phyloP scores from a whole-genome alignment of 768 basidiomycete species.

The Clitopilus passeckerianus region DNA sequence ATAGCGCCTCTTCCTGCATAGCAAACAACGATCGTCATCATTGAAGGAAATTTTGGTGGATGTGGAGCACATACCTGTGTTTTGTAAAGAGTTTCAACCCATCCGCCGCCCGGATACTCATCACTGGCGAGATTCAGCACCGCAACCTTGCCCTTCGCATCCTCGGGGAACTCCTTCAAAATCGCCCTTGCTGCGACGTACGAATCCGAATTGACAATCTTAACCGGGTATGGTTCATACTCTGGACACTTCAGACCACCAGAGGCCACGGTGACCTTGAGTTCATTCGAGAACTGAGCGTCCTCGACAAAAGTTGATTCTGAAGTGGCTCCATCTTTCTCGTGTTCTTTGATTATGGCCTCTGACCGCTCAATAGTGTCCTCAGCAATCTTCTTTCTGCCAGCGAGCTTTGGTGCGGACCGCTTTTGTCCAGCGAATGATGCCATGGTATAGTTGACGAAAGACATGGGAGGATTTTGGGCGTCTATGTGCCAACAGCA shows the following conservation, averaged over 20 bases:
- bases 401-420: not conserved
- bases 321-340: constrained; percentile 21
- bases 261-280: constrained; percentile 18
- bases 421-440: too few relatives aligned
- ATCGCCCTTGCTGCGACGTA: constrained; percentile 29
- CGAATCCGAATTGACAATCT: constrained; percentile 29
- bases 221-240: constrained; percentile 13
- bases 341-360: constrained; percentile 19
- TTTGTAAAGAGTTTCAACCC: constrained; percentile 18
- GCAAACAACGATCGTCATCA: not conserved
- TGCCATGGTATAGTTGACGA: too few relatives aligned
- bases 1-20: constrained; percentile 39
- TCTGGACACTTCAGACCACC: constrained; percentile 6
- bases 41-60: not conserved
- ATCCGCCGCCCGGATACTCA: constrained; percentile 23
- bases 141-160: constrained; percentile 21
- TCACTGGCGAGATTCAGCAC: constrained; percentile 39
- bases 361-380: constrained; percentile 23
- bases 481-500: too few relatives aligned
- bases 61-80: constrained; percentile 22
- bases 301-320: constrained; percentile 22
- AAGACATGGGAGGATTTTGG: too few relatives aligned
- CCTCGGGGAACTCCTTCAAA: constrained; percentile 16
- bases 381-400: constrained; percentile 10
- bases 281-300: constrained; percentile 9